Base-by-base conservation (phyloP, 208 protist genomes). In the Acanthamoeba divionensis region DNA sequence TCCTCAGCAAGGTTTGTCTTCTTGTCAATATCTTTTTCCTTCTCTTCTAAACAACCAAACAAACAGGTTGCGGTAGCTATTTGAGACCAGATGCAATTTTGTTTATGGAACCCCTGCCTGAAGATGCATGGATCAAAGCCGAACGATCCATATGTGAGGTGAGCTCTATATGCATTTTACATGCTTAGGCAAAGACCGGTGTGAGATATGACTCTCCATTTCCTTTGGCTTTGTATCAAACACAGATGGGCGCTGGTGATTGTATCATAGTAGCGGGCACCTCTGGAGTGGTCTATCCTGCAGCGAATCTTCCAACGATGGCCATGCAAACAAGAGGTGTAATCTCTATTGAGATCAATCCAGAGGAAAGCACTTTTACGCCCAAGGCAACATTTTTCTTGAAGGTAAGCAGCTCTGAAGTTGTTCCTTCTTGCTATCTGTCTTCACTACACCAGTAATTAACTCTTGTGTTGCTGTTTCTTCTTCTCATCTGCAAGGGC, bases 261-360 rank as follows among this genome's bases (percentile, higher is more conserved):
- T 31, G 41, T 21, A 86, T 86, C 54, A 31, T 86, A 12, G 54
- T 86, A 24, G 77, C 66, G 52, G 77, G 77, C 24, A 86, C 77
- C 8, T 86, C 77, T 33, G 77, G 77, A 48, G 77, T 86, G 21
- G 77, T 86, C 6, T 86, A 86, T 36, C 77, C 77, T 0, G 77
- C 77, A 12, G 77, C 77, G 10, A 54, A 33, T 18, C 77, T 86
- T 31, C 52, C 77, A 2, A 55, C 62, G 33, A 44, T 50, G 54
- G 77, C 77, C 29, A 15, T 65, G 12, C 33, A 8, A 18, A 63
- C 26, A 55, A n/a, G 7, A 21, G 77, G 77, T 38, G 77, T 86
- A 15, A 18, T 50, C 29, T 48, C 66, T 15, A 86, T 86, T 55
- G 77, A 86, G 50, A 45, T 86, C 50, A 86, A 86, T 12, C 77